phyloP scores from a whole-genome alignment of 495 filamentous ascomycete genomes.

The Tuber indicum region DNA sequence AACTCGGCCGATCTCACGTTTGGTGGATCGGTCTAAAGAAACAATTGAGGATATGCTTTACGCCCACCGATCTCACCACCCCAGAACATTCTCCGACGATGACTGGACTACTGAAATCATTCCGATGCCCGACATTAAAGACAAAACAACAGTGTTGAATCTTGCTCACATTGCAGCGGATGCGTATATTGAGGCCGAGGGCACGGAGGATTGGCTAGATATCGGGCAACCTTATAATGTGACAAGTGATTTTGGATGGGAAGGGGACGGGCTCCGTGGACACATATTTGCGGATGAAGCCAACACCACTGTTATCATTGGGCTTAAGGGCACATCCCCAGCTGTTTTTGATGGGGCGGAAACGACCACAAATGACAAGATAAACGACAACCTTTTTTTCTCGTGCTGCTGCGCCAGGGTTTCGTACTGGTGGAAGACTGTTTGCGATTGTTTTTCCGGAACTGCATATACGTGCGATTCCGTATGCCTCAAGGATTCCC shows the following conservation, averaged over 20 bases:
- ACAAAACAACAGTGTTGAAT: slow-evolving; percentile 75
- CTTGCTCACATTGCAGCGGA: slow-evolving; percentile 82
- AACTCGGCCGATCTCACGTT: slow-evolving; percentile 63
- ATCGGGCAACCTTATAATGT: slow-evolving; percentile 73
- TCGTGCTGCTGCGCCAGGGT: slow-evolving; percentile 96
- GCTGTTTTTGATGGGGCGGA: slow-evolving; percentile 92
- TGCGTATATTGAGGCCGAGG: slow-evolving; percentile 71
- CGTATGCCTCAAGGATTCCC: slow-evolving; percentile 69
- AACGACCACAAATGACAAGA: slow-evolving; percentile 93
- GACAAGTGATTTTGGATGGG: slow-evolving; percentile 80
- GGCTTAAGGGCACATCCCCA: slow-evolving; percentile 80
- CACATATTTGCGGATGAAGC: slow-evolving; percentile 83
- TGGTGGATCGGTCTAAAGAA: slow-evolving; percentile 68
- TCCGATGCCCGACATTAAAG: slow-evolving; percentile 69
- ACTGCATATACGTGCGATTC: slow-evolving; percentile 78
- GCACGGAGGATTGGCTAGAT: slow-evolving; percentile 73
- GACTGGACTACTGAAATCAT: slow-evolving; percentile 82
- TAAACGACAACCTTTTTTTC: slow-evolving; percentile 96
- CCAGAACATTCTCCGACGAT: slow-evolving; percentile 52
- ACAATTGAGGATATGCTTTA: slow-evolving; percentile 69
- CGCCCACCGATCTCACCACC: slow-evolving; percentile 55
- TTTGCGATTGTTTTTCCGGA: slow-evolving; percentile 79
- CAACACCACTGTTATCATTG: slow-evolving; percentile 83
- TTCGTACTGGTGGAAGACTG: slow-evolving; percentile 77
- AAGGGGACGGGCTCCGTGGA: slow-evolving; percentile 77